phyloP scores from a whole-genome alignment of 2,329 filamentous ascomycete genomes.

The Sporothrix luriei region DNA sequence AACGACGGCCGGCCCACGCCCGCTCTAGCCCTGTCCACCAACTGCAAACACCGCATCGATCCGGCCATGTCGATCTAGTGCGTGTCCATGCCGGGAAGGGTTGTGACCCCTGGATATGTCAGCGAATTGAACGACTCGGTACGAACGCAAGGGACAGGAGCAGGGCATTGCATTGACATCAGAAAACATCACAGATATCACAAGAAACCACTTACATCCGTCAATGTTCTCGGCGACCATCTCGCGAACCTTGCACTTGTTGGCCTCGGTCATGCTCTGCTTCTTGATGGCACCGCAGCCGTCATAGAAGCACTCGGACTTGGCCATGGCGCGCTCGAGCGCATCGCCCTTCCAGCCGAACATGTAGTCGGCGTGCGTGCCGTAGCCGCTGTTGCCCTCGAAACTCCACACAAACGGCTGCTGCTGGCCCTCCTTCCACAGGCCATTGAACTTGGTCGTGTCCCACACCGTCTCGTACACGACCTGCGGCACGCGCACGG shows the following conservation, averaged over 20 bases:
- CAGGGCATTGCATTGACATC: too few relatives aligned
- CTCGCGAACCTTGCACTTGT: constrained; percentile 42
- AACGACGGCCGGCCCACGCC: not conserved
- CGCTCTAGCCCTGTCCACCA: not conserved
- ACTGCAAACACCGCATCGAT: constrained; percentile 7
- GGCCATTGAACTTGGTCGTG: constrained; percentile 39
- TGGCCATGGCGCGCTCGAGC: constrained; percentile 41
- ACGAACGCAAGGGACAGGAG: not conserved
- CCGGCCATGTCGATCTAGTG: not conserved
- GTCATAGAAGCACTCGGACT: constrained; percentile 48
- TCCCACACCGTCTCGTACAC: constrained; percentile 46
- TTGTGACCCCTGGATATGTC: constrained; percentile 15
- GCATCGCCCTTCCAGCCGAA: constrained; percentile 41
- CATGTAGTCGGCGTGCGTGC: constrained; percentile 43
- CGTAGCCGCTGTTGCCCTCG: constrained; percentile 41
- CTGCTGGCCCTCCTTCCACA: constrained; percentile 40
- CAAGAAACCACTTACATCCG: constrained; percentile 40
- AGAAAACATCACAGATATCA: not conserved
- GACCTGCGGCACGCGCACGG: constrained; percentile 44
- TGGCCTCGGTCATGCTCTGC: constrained; percentile 41
- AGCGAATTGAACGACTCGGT: not conserved
- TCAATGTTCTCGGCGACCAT: constrained; percentile 41
- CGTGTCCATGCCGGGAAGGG: constrained; percentile 25
- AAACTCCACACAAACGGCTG: constrained; percentile 39
- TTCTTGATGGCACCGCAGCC: constrained; percentile 44